Conservation (phyloP, 805 yeast genomes). For the Candida berthetii region DNA sequence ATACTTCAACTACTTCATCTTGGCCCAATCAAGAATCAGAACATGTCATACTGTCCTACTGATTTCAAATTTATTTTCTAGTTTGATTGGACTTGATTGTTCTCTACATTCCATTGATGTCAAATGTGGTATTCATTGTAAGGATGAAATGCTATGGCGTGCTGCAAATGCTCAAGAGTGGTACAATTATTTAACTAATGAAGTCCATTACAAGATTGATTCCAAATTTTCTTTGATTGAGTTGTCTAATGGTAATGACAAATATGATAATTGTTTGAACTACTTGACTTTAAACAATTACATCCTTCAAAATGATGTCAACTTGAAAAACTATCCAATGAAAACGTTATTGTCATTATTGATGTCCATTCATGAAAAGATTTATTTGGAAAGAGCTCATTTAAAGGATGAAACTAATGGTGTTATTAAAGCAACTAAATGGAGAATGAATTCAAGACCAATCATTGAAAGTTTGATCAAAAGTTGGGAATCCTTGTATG, state of each 20-base stretch:
- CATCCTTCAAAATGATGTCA: conserved; percentile 28
- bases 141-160: conserved; percentile 53
- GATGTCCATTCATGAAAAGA: conserved; percentile 61
- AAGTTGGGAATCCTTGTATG: conserved; percentile 62
- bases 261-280: conserved; percentile 36
- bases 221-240: conserved; percentile 50
- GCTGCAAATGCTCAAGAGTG: conserved; percentile 45
- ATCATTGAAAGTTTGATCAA: conserved; percentile 49
- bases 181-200: conserved; percentile 31
- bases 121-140: conserved; percentile 61
- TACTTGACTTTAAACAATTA: conserved; percentile 37
- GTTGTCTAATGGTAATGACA: conserved; percentile 48
- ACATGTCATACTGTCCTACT: conserved; percentile 63
- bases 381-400: conserved; percentile 43
- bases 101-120: conserved; percentile 41
- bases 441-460: conserved; percentile 63
- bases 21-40: conserved; percentile 71
- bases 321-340: conserved; percentile 31
- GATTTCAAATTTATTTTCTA: conserved; percentile 50
- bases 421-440: conserved; percentile 44
- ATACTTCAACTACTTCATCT: conserved; percentile 46
- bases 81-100: conserved; percentile 37
- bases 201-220: conserved; percentile 33
- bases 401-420: conserved; percentile 29
- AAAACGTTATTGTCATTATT: conserved; percentile 49